These are phyloP conservation scores for Zygnema circumcarinatum DNA, from an alignment of 139 green algal species.

Conservation along the genomic window DNA sequence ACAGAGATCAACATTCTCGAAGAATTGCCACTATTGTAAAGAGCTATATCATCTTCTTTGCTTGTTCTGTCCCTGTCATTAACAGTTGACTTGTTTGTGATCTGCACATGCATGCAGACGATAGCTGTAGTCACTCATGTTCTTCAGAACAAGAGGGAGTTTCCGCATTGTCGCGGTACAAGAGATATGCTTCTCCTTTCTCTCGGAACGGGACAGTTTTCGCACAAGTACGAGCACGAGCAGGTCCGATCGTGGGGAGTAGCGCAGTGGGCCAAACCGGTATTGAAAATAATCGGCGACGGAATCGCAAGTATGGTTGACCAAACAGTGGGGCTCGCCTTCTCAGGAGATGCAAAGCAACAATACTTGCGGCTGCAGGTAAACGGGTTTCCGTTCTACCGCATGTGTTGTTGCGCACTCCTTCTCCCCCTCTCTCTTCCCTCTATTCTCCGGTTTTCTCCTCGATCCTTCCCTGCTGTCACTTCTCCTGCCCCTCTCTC, in stretches of 20 bases:
- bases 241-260: not conserved
- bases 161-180: not conserved
- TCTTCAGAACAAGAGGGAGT: not conserved
- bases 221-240: not conserved
- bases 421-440: too few species aligned
- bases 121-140: not conserved
- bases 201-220: not conserved
- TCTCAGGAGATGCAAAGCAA: not conserved
- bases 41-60: too few species aligned
- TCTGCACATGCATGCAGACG: too few species aligned
- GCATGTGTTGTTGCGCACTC: too few species aligned
- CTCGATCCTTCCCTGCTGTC: too few species aligned
- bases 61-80: too few species aligned
- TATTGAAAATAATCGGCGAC: not conserved
- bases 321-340: not conserved
- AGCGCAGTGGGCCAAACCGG: not conserved
- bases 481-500: too few species aligned
- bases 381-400: too few species aligned
- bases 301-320: not conserved
- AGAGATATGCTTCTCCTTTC: not conserved
- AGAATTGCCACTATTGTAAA: too few species aligned
- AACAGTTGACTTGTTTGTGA: too few species aligned
- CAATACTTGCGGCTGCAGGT: not conserved
- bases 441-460: too few species aligned
- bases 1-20: too few species aligned